These are phyloP conservation scores for Symbiodinium pilosum DNA, from an alignment of 73 alveolate genomes.

Conservation along the genomic window DNA sequence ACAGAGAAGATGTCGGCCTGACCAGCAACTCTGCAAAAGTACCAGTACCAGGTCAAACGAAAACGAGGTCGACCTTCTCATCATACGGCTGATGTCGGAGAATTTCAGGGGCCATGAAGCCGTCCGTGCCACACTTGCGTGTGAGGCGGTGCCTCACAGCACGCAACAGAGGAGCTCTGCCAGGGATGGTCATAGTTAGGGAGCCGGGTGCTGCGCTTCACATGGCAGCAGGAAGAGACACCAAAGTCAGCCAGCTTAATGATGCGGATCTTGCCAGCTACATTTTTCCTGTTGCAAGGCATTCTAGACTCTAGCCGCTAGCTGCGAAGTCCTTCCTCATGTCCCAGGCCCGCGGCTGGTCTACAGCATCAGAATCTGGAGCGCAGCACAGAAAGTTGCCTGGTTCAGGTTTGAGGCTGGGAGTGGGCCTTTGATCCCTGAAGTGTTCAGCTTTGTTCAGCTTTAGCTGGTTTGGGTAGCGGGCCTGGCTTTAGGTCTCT, in stretches of 20 bases:
- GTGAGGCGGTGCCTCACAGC: slow-evolving; percentile 88
- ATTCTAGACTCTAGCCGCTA: not conserved
- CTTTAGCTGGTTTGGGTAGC: no score
- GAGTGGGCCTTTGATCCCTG: no score
- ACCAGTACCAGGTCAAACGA: no score
- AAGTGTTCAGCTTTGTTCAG: no score
- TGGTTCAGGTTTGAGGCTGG: no score
- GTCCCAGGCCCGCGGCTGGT: slow-evolving; percentile 22
- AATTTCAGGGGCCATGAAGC: slow-evolving; percentile 94
- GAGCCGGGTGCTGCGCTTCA: slow-evolving; percentile 22
- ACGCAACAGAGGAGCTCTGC: no score
- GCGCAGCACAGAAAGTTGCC: slow-evolving; percentile 94
- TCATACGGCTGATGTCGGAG: slow-evolving; percentile 83
- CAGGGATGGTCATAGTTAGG: no score
- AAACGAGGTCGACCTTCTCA: slow-evolving; percentile 13
- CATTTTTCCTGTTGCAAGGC: not conserved
- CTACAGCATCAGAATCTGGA: slow-evolving; percentile 54
- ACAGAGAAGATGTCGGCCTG: slow-evolving; percentile 92
- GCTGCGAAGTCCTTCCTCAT: not conserved
- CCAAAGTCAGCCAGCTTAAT: slow-evolving; percentile 90
- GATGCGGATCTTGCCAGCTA: slow-evolving; percentile 90
- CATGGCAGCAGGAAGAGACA: slow-evolving; percentile 89
- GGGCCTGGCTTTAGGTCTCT: slow-evolving; percentile 76
- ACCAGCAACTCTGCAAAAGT: not conserved
- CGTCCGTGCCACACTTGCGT: slow-evolving; percentile 88